Evolutionary conservation across 345 rosid species (phyloP).

Genomic region (Limnanthes douglasii): DNA sequence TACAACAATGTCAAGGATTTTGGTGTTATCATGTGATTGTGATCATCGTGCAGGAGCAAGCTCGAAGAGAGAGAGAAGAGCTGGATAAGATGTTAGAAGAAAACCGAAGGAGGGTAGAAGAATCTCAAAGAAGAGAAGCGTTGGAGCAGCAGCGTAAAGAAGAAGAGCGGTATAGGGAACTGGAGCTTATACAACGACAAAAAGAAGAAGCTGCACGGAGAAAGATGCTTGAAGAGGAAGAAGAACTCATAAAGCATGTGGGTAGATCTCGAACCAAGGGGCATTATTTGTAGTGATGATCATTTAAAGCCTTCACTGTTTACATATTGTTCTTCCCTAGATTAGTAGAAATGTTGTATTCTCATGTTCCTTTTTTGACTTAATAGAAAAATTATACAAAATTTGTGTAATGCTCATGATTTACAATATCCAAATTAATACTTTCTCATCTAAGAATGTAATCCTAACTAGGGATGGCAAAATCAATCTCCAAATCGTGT

Average conservation of each 20-base stretch:
- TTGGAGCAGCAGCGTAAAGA: slow-evolving; percentile 66
- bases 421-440: too few relatives aligned
- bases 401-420: too few relatives aligned
- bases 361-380: too few relatives aligned
- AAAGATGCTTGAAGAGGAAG: slow-evolving; percentile 63
- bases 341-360: too few relatives aligned
- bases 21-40: background rate
- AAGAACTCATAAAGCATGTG: slow-evolving; percentile 35
- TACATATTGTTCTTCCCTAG: too few relatives aligned
- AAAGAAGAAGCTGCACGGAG: slow-evolving; percentile 68
- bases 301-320: too few relatives aligned
- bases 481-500: too few relatives aligned
- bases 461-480: too few relatives aligned
- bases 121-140: slow-evolving; percentile 74
- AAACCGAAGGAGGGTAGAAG: slow-evolving; percentile 73
- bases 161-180: slow-evolving; percentile 64
- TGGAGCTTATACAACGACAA: slow-evolving; percentile 65
- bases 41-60: slow-evolving; percentile 42
- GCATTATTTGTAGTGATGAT: too few relatives aligned
- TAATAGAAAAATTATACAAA: too few relatives aligned
- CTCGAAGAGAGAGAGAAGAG: slow-evolving; percentile 70
- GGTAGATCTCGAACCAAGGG: slow-evolving; percentile 32
- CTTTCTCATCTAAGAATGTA: too few relatives aligned
- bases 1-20: background rate
- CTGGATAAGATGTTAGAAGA: slow-evolving; percentile 84